Base-by-base conservation (phyloP, 208 protist genomes). In the Trypanosoma platydactyli region DNA sequence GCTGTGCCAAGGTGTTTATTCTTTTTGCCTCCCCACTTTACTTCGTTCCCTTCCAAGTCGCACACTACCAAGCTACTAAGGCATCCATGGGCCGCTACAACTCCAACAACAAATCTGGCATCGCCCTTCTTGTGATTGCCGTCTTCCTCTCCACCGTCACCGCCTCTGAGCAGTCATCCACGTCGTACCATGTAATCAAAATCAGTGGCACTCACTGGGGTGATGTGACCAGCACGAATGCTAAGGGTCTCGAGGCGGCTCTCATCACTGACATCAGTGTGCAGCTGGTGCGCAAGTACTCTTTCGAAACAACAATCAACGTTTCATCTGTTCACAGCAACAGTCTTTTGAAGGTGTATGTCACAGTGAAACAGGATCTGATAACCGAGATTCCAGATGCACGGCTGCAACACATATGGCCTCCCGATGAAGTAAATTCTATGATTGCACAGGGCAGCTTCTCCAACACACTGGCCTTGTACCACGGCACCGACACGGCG, bases 401-500 rank as follows among this genome's bases (percentile, higher is more conserved):
- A 4, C 4, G 46, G 0, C 44, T 73, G 24, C 58, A 61, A 18
- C 68, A 73, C 25, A 46, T 62, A 25, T 73, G 68, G 68, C 25
- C 56, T 15, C 59, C 68, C n/a, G 42, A 62, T 12, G 68, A 73
- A 41, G 60, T 62, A 20, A 73, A 61, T 20, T 73, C 68, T 12
- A 49, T 73, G 51, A 62, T 73, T 11, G 46, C 22, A 3, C 68
- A 73, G 41, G 18, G 68, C 9, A 16, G 5, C 6, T 73, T 67
- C 33, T 40, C 11, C 5, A 42, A 44, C 20, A 73, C 68, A 30
- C 20, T 61, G 12, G 30, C 16, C 6, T 5, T 68, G 7, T 53
- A 68, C 25, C 20, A 38, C 15, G 41, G 41, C 1, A 18, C 50
- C 0, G 63, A 68, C 5, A 45, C 41, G 33, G 33, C 9, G 3